Base-by-base conservation (phyloP, 2,329 filamentous ascomycete genomes). In the Nothophaeocryptopus gaeumannii region DNA sequence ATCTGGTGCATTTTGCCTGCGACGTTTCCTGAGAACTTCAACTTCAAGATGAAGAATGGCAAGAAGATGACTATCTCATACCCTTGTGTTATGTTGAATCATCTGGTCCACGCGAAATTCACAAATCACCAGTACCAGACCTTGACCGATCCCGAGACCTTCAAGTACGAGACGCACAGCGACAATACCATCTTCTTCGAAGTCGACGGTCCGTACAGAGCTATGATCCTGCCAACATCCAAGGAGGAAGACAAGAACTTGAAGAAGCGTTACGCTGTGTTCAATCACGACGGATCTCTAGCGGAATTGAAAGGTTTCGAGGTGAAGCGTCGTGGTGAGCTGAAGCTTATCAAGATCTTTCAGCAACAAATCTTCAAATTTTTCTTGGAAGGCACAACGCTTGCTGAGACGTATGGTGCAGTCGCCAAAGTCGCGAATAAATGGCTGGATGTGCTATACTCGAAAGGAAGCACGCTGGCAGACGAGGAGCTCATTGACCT, bases 151-250 rank as follows among this genome's bases (percentile, higher is more conserved):
- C 79, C 83, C 2, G 78, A 81, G 52, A 88, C 83, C 0, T 90
- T 93, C 78, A 87, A 84, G 67, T 99, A 99, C 63, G 89, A 96
- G 67, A 99, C 92, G 0, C 89, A 96, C 69, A 97, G 92, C 74
- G 93, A 99, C 66, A 99, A 99, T 71, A 93, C 91, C 31, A 99
- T 99, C 69, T 99, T 99, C 75, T 99, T 99, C 73, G 93, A 99
- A 71, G 93, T 99, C 41, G 93, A 99, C 63, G 93, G 93, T 4
- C 93, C 93, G 0, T 99, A 99, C 78, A 91, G 83, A 68, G 93
- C 93, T 56, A 99, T 99, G 93, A 85, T 99, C 53, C 71, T 99
- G 56, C 93, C 93, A 2, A 97, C 93, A 0, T 97, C 92, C 0
- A 97, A 99, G 67, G 93, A 99, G 68, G 93, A 97, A 70, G 92